These are phyloP conservation scores for Xerocomus brunneocitrinus DNA, from an alignment of 768 basidiomycete species.

Conservation along the genomic window DNA sequence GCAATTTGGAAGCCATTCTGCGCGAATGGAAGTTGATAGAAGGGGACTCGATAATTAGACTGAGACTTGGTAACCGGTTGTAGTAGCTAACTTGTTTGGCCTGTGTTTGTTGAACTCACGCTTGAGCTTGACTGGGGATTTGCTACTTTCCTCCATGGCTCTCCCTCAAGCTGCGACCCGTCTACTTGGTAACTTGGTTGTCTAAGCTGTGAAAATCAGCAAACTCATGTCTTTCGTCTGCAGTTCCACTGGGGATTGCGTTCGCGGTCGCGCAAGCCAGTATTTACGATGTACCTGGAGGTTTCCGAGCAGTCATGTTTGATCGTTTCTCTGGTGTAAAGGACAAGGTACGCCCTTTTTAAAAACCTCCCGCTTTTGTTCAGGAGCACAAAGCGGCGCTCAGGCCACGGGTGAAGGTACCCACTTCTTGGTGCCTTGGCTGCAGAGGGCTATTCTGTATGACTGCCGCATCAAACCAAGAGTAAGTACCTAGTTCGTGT, in stretches of 20 bases:
- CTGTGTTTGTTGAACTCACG: slow-evolving; percentile 18
- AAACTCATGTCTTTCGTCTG: slow-evolving; percentile 8
- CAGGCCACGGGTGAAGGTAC: slow-evolving; percentile 92
- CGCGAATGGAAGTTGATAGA: slow-evolving; percentile 62
- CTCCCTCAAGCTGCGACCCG: slow-evolving; percentile 46
- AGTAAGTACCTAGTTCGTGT: slow-evolving; percentile 41
- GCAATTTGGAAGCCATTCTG: slow-evolving; percentile 93
- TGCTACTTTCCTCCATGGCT: slow-evolving; percentile 38
- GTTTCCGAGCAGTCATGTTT: slow-evolving; percentile 95
- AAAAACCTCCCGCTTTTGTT: too few relatives aligned
- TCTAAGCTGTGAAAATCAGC: background rate
- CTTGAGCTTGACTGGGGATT: too few relatives aligned
- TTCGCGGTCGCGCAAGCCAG: slow-evolving; percentile 46
- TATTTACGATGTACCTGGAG: slow-evolving; percentile 77
- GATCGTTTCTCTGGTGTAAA: slow-evolving; percentile 93
- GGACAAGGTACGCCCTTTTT: slow-evolving; percentile 49
- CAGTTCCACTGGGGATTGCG: slow-evolving; percentile 39
- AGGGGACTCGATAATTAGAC: slow-evolving; percentile 42
- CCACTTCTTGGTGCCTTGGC: slow-evolving; percentile 92
- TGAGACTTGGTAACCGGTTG: background rate
- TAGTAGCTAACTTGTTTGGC: slow-evolving; percentile 17
- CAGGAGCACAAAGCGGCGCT: background rate
- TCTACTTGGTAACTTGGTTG: slow-evolving; percentile 40
- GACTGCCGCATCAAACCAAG: slow-evolving; percentile 97
- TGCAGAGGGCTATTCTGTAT: slow-evolving; percentile 93